Evolutionary conservation across 352 stramenopile species (phyloP).

Genomic region (Globisporangium alternatum): DNA sequence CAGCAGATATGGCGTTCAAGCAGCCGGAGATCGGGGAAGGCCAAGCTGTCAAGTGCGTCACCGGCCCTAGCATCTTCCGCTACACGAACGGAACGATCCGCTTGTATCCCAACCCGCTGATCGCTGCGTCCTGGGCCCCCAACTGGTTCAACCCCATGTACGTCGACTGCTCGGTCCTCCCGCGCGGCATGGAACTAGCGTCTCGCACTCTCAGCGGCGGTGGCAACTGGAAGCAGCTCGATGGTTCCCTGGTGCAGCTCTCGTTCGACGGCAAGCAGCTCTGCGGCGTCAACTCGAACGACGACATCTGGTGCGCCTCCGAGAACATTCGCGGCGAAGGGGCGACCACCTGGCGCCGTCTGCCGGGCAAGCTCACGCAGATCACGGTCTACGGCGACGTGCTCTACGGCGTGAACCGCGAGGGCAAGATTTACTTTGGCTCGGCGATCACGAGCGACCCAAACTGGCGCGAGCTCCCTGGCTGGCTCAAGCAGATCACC

Average conservation of each 20-base stretch:
- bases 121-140: constrained; percentile 11
- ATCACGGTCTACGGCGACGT: constrained; percentile 28
- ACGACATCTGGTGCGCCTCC: constrained; percentile 25
- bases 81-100: constrained; percentile 16
- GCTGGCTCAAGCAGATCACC: constrained; percentile 23
- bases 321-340: constrained; percentile 20
- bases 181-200: not conserved
- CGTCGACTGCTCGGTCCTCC: constrained; percentile 12
- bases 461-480: constrained; percentile 12
- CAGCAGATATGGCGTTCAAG: constrained; percentile 7
- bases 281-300: constrained; percentile 24
- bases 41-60: constrained; percentile 5
- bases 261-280: constrained; percentile 28
- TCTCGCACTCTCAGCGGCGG: not conserved
- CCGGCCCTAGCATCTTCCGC: constrained; percentile 1
- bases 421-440: constrained; percentile 12
- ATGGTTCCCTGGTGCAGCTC: constrained; percentile 23
- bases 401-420: constrained; percentile 22
- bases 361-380: constrained; percentile 23
- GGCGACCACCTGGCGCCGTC: constrained; percentile 18
- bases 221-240: constrained; percentile 16
- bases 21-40: constrained; percentile 7
- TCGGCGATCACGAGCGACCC: constrained; percentile 5
- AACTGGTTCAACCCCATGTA: constrained; percentile 8
- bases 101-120: constrained; percentile 5